phyloP scores from a whole-genome alignment of 352 stramenopile species.

The Phytophthora fragariaefolia region DNA sequence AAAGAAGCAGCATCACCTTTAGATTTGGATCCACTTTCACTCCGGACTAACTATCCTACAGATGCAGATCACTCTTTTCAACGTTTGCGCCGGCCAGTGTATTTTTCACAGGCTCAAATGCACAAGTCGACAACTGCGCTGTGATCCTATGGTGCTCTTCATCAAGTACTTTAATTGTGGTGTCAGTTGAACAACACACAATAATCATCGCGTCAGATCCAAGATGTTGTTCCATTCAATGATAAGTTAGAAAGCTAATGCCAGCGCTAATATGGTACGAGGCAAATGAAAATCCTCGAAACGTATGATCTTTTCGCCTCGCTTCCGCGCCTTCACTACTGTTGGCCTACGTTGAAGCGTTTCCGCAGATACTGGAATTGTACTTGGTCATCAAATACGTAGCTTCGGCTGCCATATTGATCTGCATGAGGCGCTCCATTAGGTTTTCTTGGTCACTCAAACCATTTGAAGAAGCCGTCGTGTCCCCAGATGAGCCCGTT shows the following conservation, averaged over 20 bases:
- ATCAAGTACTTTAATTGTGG: too few species aligned
- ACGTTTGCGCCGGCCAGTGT: too few species aligned
- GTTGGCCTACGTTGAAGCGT: conserved; percentile 21
- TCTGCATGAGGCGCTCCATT: conserved; percentile 69
- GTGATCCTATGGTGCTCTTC: too few species aligned
- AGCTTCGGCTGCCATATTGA: conserved; percentile 69
- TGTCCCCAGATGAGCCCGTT: conserved; percentile 6
- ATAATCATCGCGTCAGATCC: too few species aligned
- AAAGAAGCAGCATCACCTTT: too few species aligned
- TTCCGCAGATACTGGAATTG: conserved; percentile 57
- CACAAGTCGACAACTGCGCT: too few species aligned
- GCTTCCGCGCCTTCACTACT: not conserved
- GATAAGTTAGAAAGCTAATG: conserved; percentile 21
- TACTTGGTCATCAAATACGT: conserved; percentile 81
- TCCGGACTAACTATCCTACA: too few species aligned
- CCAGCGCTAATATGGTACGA: conserved; percentile 7
- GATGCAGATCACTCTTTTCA: too few species aligned
- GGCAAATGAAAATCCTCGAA: not conserved
- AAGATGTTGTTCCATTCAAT: not conserved
- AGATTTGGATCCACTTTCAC: too few species aligned
- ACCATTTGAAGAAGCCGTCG: conserved; percentile 17
- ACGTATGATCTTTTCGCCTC: not conserved
- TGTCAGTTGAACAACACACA: too few species aligned
- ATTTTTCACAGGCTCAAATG: too few species aligned
- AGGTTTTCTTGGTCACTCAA: conserved; percentile 50